Evolutionary conservation across 768 basidiomycete species (phyloP).

Genomic region (Leccinum obscurum): DNA sequence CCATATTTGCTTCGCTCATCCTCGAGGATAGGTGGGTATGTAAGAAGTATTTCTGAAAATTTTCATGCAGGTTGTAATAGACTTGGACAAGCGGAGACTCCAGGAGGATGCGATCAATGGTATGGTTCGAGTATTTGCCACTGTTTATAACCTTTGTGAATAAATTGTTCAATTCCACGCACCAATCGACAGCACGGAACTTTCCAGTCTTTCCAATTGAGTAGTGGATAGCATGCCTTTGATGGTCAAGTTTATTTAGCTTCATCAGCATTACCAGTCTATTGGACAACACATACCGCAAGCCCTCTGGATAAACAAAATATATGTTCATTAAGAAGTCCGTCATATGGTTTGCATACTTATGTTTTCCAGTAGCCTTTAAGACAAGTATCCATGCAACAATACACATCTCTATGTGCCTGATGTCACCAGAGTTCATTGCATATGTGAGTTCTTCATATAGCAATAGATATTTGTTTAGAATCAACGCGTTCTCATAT

Average conservation of each 20-base stretch:
- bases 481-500: constrained; percentile 34
- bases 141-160: constrained; percentile 5
- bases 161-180: not conserved
- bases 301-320: not conserved
- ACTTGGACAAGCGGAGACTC: constrained; percentile 6
- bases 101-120: not conserved
- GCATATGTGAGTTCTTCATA: constrained; percentile 41
- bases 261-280: too few species aligned
- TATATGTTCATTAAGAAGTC: constrained; percentile 17
- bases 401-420: constrained; percentile 27
- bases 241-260: too few species aligned
- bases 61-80: not conserved
- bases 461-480: constrained; percentile 36
- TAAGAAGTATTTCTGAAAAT: not conserved
- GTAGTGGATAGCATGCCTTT: not conserved
- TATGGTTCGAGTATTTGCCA: not conserved
- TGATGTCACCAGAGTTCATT: constrained; percentile 37
- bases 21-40: not conserved
- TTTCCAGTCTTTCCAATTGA: not conserved
- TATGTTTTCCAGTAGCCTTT: constrained; percentile 35
- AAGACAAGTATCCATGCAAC: constrained; percentile 31
- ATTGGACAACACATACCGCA: not conserved
- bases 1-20: not conserved
- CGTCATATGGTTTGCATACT: constrained; percentile 33
- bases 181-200: not conserved